Evolutionary conservation across 2,329 filamentous ascomycete species (phyloP).

Genomic region (Curvularia sp.): DNA sequence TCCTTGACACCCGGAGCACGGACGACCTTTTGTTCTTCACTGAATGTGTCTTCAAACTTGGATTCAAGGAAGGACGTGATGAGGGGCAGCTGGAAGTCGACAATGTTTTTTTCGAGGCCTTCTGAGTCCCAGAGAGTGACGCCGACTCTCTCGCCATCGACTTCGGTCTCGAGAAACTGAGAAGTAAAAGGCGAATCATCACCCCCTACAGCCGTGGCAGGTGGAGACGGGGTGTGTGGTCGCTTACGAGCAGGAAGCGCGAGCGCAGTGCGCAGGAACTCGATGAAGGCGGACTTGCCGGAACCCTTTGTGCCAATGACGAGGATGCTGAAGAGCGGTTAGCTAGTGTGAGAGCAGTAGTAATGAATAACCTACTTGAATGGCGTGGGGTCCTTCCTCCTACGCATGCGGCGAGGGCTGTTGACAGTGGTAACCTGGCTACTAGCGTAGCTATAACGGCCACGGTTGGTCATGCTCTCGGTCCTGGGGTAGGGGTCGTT

Average conservation of each 20-base stretch:
- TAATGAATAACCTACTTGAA: slow-evolving; percentile 81
- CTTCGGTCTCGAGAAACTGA: slow-evolving; percentile 91
- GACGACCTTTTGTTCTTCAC: slow-evolving; percentile 96
- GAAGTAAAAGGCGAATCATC: slow-evolving; percentile 71
- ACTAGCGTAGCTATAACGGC: slow-evolving; percentile 94
- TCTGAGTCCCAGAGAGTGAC: slow-evolving; percentile 97
- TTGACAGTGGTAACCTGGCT: slow-evolving; percentile 90
- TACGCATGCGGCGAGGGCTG: slow-evolving; percentile 85
- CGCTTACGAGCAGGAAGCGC: slow-evolving; percentile 83
- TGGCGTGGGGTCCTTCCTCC: slow-evolving; percentile 95
- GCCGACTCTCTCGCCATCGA: slow-evolving; percentile 89
- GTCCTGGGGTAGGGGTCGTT: slow-evolving; percentile 81
- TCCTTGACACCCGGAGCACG: slow-evolving; percentile 91
- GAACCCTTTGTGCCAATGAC: slow-evolving; percentile 86
- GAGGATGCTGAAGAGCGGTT: slow-evolving; percentile 70
- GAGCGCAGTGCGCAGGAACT: slow-evolving; percentile 88
- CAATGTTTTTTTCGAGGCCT: slow-evolving; percentile 91
- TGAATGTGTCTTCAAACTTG: slow-evolving; percentile 98
- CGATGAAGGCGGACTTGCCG: slow-evolving; percentile 96
- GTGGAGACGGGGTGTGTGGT: slow-evolving; percentile 51
- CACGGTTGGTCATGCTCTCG: slow-evolving; percentile 96
- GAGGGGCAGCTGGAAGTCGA: slow-evolving; percentile 91
- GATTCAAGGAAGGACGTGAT: slow-evolving; percentile 93
- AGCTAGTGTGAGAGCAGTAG: slow-evolving; percentile 10
- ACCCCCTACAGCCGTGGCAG: slow-evolving; percentile 56